Evolutionary conservation across 805 yeast species (phyloP), one percentile per base, ranked within the genome.

Genomic region (Hanseniaspora valbyensis): DNA sequence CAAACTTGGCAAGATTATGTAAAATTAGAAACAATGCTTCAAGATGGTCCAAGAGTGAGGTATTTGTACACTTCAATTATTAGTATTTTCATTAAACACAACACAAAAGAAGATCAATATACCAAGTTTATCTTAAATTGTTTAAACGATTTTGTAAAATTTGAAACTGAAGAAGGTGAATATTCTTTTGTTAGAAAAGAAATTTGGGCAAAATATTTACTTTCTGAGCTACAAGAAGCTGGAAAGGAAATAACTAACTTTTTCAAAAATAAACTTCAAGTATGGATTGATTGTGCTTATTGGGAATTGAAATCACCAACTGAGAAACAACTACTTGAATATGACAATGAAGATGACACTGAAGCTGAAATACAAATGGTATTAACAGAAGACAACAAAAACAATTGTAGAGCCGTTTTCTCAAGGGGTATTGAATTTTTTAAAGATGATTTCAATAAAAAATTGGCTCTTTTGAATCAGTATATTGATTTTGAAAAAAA

Each of bases 281-380:
- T 67, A 2, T 83, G 92, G 86, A 72, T 83, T 13, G 70, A 78
- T 24, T 73, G 70, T 58, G 95, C 95, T 1, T 64, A 77, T 55
- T 82, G 83, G 62, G 95, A 86, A 61, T 67, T 82, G 2, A 69
- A 80, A 0, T 71, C 80, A 0, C 87, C 87, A 7, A 71, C 80
- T 0, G 69, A 70, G 0, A 69, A 66, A 19, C 83, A 80, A 55
- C 53, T 77, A n/a, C 58, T 58, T 16, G 61, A 62, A 21, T 70
- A 69, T 52, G 57, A 59, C 30, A 52, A 44, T 8, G 52, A 43
- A 2, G 56, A 54, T 6, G 58, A 56, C 18, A 63, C 61, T 19
- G 74, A 70, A 34, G 73, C 65, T 13, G 75, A 67, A 1, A 71
- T 71, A 14, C 83, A 71, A 13, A 56, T 62, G 9, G 70, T 73